Conservation (phyloP, 768 basidiomycete genomes). For the Psilocybe sp. region DNA sequence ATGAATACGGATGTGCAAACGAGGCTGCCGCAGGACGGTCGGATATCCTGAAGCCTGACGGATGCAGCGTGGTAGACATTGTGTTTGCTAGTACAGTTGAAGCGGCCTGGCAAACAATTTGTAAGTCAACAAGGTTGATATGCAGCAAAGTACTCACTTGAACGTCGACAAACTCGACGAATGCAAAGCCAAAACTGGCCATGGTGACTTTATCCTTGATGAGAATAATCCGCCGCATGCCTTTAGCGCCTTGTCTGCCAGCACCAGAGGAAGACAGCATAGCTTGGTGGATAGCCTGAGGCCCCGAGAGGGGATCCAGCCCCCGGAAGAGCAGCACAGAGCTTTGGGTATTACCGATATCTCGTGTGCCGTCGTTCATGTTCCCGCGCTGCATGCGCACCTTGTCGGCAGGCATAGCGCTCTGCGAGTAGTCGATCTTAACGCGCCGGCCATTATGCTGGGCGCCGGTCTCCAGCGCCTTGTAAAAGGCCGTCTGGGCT, state of each 20-base stretch:
- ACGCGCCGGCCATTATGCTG: conserved; percentile 81
- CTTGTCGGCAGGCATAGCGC: conserved; percentile 69
- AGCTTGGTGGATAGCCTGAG: conserved; percentile 82
- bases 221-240: conserved; percentile 84
- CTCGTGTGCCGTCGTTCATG: conserved; percentile 90
- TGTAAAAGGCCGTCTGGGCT: conserved; percentile 67
- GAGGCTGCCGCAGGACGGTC: conserved; percentile 88
- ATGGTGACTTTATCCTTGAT: conserved; percentile 87
- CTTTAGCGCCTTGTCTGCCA: conserved; percentile 74
- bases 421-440: conserved; percentile 95
- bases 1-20: conserved; percentile 90
- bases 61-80: conserved; percentile 84
- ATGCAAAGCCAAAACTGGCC: conserved; percentile 91
- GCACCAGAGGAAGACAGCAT: conserved; percentile 81
- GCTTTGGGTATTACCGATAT: conserved; percentile 85
- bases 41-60: conserved; percentile 91
- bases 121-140: conserved; percentile 1
- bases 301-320: conserved; percentile 83
- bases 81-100: conserved; percentile 78
- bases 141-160: conserved; percentile 49
- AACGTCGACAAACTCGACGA: conserved; percentile 86
- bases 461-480: conserved; percentile 66
- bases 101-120: conserved; percentile 58
- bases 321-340: conserved; percentile 88
- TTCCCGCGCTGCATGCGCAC: conserved; percentile 58